Conservation (phyloP, 2,329 filamentous ascomycete genomes). For the Curvularia lunata region DNA sequence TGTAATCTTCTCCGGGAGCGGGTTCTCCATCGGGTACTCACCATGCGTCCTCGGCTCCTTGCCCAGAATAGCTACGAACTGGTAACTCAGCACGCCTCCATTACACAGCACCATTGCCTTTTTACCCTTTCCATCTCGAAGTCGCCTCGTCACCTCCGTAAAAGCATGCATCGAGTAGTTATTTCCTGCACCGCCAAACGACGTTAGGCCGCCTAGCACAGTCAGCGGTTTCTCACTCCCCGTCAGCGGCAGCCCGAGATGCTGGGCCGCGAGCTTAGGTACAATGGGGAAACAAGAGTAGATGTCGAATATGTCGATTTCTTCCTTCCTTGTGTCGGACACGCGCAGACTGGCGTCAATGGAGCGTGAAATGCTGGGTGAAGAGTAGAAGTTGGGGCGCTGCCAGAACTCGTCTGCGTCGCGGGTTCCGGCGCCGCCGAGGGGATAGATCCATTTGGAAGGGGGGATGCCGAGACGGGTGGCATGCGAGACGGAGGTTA, state of each 20-base stretch:
- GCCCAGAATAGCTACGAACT: conserved; percentile 67
- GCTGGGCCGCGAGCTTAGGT: conserved; percentile 68
- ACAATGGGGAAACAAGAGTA: conserved; percentile 75
- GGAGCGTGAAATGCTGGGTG: conserved; percentile 64
- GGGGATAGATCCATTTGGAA: conserved; percentile 67
- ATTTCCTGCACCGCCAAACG: conserved; percentile 73
- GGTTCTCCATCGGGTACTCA: conserved; percentile 57
- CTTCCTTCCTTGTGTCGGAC: conserved; percentile 55
- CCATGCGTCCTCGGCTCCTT: conserved; percentile 51
- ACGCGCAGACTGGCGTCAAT: conserved; percentile 61
- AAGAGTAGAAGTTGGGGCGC: conserved; percentile 63
- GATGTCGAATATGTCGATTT: conserved; percentile 68
- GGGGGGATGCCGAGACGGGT: conserved; percentile 60
- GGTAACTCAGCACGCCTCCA: conserved; percentile 69
- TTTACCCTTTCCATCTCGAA: conserved; percentile 55
- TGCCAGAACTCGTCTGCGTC: conserved; percentile 69
- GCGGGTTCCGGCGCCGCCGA: conserved; percentile 67
- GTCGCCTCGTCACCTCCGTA: conserved; percentile 52
- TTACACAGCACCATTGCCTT: conserved; percentile 69
- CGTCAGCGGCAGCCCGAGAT: conserved; percentile 61
- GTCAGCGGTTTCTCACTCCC: conserved; percentile 60
- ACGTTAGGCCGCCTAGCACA: conserved; percentile 69
- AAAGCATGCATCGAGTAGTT: conserved; percentile 72
- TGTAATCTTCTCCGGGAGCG: conserved; percentile 53
- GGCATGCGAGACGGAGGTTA: conserved; percentile 65